Conservation (phyloP, 1,284 basidiomycete genomes). For the Trametes hirsuta region DNA sequence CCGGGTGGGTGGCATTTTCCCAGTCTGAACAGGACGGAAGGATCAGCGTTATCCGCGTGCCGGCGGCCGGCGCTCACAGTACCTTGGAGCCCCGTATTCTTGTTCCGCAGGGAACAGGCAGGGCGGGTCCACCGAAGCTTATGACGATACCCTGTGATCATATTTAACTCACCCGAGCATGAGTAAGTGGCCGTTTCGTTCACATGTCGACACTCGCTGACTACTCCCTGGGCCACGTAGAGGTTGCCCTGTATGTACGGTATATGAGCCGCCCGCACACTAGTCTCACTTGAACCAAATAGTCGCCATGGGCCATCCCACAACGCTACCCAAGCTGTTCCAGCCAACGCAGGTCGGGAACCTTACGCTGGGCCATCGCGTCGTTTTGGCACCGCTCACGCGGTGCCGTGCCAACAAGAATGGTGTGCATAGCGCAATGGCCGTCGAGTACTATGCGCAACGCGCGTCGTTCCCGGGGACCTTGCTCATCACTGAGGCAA, state of each 20-base stretch:
- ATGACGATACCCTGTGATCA: too few species aligned
- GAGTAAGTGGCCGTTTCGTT: too few species aligned
- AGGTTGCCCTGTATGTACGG: background rate
- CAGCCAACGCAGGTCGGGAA: constrained; percentile 46
- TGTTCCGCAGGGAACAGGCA: too few species aligned
- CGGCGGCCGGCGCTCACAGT: too few species aligned
- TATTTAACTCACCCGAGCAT: too few species aligned
- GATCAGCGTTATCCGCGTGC: too few species aligned
- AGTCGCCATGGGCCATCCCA: background rate
- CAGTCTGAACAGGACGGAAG: too few species aligned
- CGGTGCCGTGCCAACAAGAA: constrained; percentile 35
- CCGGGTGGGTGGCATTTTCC: background rate
- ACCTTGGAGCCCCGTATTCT: too few species aligned
- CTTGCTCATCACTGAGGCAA: constrained; percentile 52
- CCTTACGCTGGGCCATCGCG: constrained; percentile 44
- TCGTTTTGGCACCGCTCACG: constrained; percentile 53
- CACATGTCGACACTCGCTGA: too few species aligned
- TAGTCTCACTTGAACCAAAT: background rate
- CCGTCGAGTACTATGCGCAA: constrained; percentile 50
- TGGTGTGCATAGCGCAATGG: constrained; percentile 33
- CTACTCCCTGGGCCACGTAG: background rate
- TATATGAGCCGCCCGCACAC: background rate
- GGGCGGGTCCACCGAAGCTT: too few species aligned
- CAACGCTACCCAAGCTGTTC: constrained; percentile 40
- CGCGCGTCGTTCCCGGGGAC: constrained; percentile 47